phyloP scores from a whole-genome alignment of 371 early-diverging fungal species.

The Capillidium rhysosporum region DNA sequence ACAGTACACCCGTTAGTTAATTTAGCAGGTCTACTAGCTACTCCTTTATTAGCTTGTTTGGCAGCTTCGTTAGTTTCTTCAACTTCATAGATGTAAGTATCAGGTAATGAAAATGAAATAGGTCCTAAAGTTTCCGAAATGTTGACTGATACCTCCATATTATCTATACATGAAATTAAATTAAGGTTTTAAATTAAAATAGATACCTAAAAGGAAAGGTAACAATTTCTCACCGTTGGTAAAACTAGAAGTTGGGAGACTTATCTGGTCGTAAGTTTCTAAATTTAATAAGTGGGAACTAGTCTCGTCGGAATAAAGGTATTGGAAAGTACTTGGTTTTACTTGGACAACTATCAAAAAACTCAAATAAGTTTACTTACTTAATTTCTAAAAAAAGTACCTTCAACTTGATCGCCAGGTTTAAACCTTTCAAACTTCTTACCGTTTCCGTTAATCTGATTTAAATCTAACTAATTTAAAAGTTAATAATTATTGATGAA shows the following conservation, averaged over 20 bases:
- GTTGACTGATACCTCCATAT: not conserved
- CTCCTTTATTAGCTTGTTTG: not conserved
- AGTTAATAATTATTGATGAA: not conserved
- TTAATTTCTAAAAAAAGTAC: not conserved
- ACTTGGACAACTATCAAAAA: not conserved
- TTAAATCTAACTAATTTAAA: not conserved
- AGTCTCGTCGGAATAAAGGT: not conserved
- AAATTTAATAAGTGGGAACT: not conserved
- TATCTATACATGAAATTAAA: not conserved
- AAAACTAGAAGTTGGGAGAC: not conserved
- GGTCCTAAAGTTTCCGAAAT: not conserved
- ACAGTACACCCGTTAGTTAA: not conserved
- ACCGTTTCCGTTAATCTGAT: not conserved
- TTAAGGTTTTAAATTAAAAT: not conserved
- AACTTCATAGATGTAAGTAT: conserved; percentile 3
- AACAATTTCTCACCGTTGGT: not conserved
- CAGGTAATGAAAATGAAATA: not conserved
- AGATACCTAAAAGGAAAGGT: not conserved
- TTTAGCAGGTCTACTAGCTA: not conserved
- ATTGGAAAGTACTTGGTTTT: not conserved
- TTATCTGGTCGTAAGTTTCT: not conserved
- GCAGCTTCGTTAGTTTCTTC: not conserved
- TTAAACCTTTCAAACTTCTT: conserved; percentile 1
- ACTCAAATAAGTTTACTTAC: not conserved
- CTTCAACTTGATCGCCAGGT: conserved; percentile 1